phyloP scores from a whole-genome alignment of 495 filamentous ascomycete species.

The Neurospora cerealis region DNA sequence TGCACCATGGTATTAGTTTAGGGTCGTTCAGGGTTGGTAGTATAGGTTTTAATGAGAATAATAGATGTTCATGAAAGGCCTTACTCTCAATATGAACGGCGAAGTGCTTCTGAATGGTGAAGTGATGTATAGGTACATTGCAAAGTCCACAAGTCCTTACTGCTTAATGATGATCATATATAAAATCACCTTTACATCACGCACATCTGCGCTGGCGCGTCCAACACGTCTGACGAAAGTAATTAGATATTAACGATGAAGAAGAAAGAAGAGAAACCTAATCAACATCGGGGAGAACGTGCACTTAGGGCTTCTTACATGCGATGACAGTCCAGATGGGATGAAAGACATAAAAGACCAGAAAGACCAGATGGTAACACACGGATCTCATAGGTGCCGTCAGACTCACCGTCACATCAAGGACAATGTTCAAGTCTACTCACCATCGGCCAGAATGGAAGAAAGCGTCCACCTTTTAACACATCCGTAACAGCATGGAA shows the following conservation, averaged over 20 bases:
- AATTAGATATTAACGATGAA: background rate
- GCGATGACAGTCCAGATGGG: background rate
- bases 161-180: background rate
- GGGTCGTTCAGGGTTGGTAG: background rate
- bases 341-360: background rate
- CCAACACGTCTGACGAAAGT: background rate
- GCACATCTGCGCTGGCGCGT: background rate
- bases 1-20: background rate
- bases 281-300: background rate
- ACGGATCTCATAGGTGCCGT: background rate
- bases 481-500: background rate
- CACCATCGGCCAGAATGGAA: background rate
- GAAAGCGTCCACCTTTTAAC: background rate
- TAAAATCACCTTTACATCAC: background rate
- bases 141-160: background rate
- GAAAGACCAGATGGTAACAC: background rate
- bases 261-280: background rate
- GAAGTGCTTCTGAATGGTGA: background rate
- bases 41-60: background rate
- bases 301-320: background rate
- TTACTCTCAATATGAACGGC: background rate
- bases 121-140: background rate
- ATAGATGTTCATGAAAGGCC: background rate
- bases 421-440: background rate
- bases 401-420: background rate